Base-by-base conservation (phyloP, 1,284 basidiomycete genomes). In the Neotropicomus parvogracilis region DNA sequence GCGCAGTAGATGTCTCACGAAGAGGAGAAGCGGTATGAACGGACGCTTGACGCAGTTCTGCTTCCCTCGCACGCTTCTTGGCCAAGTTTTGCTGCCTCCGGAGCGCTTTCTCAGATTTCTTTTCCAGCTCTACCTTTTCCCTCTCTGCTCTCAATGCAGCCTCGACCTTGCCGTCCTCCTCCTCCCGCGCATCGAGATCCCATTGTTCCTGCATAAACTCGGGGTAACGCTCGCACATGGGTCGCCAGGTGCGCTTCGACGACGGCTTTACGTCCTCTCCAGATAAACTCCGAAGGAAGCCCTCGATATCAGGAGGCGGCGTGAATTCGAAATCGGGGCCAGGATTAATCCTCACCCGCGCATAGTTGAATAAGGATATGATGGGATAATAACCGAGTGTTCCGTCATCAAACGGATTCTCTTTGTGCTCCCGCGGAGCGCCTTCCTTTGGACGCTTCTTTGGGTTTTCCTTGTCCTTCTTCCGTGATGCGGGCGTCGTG, bases 361-460 rank as follows among this genome's bases (percentile, higher is more conserved):
- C 97, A 46, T 88, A 86, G 54, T 94, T 95, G 72, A 93, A 99
- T 34, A 95, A 75, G 3, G 92, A 97, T 44, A 97, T 82, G 71
- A 97, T 87, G 0, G 95, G 92, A 63, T 94, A 99, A 68, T 99
- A 99, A 0, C 97, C 97, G 6, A 97, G 71, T 16, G 86, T 87
- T 10, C 97, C 97, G 65, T 99, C 97, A 68, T 99, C 95, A 63
- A 91, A 88, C 1, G 81, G 78, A 56, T 94, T 93, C 65, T 91
- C 81, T 52, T 79, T 79, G 63, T 89, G 87, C 57, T 87, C 84
- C 45, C 82, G 79, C n/a, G 63, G 63, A 24, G 81, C 74, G 26
- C 81, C 83, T 59, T 88, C 85, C 50, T 80, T 75, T 27, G 73
- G 70, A 32, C 79, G 75, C 57, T 76, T 81, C 61, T 75, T 69